A percentile compares a stretch with the other conserved stretches of the same genome.
These are phyloP conservation scores for Cordyceps sp. DNA, from an alignment of 2,329 filamentous ascomycete species.

Conservation along the genomic window DNA sequence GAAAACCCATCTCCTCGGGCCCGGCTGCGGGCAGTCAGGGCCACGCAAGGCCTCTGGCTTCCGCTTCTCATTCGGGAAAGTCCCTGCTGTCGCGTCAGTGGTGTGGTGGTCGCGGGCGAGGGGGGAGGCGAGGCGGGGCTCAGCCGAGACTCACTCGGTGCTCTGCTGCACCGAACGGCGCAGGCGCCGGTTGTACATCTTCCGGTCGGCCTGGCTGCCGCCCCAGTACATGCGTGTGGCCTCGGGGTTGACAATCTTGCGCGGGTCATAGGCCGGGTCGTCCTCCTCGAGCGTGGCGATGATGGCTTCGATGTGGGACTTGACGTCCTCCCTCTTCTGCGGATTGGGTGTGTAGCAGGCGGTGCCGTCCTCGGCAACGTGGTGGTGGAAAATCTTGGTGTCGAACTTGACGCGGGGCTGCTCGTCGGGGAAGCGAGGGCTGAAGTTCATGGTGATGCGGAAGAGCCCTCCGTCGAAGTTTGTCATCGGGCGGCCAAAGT, in stretches of 20 bases:
- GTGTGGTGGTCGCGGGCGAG: background rate
- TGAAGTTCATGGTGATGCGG: constrained; percentile 62
- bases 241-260: constrained; percentile 73
- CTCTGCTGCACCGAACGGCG: constrained; percentile 60
- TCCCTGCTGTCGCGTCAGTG: constrained; percentile 9
- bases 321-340: constrained; percentile 54
- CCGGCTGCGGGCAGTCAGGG: too few relatives aligned
- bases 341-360: constrained; percentile 62
- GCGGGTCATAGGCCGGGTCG: constrained; percentile 73
- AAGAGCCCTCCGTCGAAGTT: constrained; percentile 87
- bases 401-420: constrained; percentile 73
- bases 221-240: constrained; percentile 83
- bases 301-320: constrained; percentile 70
- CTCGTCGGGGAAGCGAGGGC: constrained; percentile 71
- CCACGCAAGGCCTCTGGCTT: too few relatives aligned
- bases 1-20: too few relatives aligned
- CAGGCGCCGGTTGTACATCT: constrained; percentile 67
- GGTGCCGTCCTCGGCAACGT: constrained; percentile 63
- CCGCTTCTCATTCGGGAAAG: constrained; percentile 14
- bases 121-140: constrained; percentile 5
- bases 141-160: constrained; percentile 44
- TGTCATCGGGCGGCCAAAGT: constrained; percentile 85
- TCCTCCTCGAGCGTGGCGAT: constrained; percentile 76
- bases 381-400: constrained; percentile 74
- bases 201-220: constrained; percentile 51